These are phyloP conservation scores for Phytophthora uliginosa DNA, from an alignment of 352 stramenopile genomes.

Conservation along the genomic window DNA sequence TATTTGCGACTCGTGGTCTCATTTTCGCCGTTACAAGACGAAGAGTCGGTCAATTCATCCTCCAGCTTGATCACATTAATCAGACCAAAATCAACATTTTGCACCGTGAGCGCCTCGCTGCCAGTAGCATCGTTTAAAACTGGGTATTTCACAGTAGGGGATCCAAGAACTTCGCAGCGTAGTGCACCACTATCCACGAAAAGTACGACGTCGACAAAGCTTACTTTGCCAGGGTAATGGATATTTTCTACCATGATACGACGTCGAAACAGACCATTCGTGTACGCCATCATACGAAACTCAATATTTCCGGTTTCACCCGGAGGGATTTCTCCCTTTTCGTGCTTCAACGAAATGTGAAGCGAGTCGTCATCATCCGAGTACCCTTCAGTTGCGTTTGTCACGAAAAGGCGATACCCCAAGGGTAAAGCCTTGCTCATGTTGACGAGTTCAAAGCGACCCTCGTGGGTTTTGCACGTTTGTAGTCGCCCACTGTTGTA, in stretches of 20 bases:
- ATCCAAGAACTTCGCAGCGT: slow-evolving; percentile 44
- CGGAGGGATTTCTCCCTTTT: slow-evolving; percentile 78
- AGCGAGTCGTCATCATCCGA: slow-evolving; percentile 84
- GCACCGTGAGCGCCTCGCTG: slow-evolving; percentile 18
- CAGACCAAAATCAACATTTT: slow-evolving; percentile 62
- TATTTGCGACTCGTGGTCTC: slow-evolving; percentile 63
- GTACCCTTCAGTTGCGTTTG: slow-evolving; percentile 69
- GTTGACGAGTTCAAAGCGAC: slow-evolving; percentile 84
- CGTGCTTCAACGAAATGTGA: slow-evolving; percentile 71
- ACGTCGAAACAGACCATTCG: slow-evolving; percentile 81
- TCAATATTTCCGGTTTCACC: slow-evolving; percentile 63
- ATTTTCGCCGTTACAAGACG: slow-evolving; percentile 34
- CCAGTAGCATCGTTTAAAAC: not conserved
- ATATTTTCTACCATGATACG: slow-evolving; percentile 89
- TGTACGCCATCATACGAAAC: slow-evolving; percentile 76
- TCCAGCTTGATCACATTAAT: slow-evolving; percentile 83
- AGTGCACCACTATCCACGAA: slow-evolving; percentile 86
- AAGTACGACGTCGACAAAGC: slow-evolving; percentile 77
- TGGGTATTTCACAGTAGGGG: not conserved
- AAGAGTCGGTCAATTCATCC: slow-evolving; percentile 60
- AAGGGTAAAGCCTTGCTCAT: slow-evolving; percentile 84
- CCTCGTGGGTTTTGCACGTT: slow-evolving; percentile 65
- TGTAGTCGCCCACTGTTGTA: slow-evolving; percentile 56
- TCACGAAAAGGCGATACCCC: slow-evolving; percentile 80
- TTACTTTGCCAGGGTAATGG: slow-evolving; percentile 86